These are phyloP conservation scores for Hemisphaericaspora subhashii DNA, from an alignment of 1,139 yeast species.

Conservation along the genomic window DNA sequence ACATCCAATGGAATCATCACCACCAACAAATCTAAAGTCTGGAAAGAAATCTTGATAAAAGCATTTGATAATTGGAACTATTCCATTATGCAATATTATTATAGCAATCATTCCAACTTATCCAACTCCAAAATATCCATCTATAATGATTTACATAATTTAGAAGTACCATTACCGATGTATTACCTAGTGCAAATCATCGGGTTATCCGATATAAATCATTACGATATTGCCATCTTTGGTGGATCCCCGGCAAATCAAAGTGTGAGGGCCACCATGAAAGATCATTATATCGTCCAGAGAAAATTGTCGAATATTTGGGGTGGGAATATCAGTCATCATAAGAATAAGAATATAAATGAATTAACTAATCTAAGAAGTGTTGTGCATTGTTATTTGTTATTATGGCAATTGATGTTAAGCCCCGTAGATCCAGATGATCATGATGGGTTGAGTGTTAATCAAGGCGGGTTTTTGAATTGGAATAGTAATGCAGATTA, in stretches of 20 bases:
- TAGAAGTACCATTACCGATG: constrained; percentile 41
- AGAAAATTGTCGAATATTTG: constrained; percentile 52
- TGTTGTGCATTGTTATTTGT: constrained; percentile 63
- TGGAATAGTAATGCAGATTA: constrained; percentile 38
- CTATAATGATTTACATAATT: constrained; percentile 7
- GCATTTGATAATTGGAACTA: constrained; percentile 63
- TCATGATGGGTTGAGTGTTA: constrained; percentile 16
- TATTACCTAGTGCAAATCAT: constrained; percentile 75
- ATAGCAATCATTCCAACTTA: constrained; percentile 50
- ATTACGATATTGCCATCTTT: constrained; percentile 73
- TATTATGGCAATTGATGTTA: constrained; percentile 62
- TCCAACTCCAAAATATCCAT: constrained; percentile 17
- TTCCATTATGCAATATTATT: constrained; percentile 19
- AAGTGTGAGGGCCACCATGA: constrained; percentile 65
- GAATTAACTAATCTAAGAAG: constrained; percentile 39
- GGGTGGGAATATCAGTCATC: constrained; percentile 20
- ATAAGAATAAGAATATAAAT: constrained; percentile 21
- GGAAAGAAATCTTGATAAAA: constrained; percentile 64
- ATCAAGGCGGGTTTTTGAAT: constrained; percentile 20
- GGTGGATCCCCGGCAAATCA: constrained; percentile 84
- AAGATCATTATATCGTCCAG: constrained; percentile 54
- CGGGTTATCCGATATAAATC: constrained; percentile 61
- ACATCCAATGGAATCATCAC: constrained; percentile 25
- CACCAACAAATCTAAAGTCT: constrained; percentile 37
- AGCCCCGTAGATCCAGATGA: constrained; percentile 10